Conservation (phyloP, 192 early-diverging fungal species). For the Backusella mclennaniae region DNA sequence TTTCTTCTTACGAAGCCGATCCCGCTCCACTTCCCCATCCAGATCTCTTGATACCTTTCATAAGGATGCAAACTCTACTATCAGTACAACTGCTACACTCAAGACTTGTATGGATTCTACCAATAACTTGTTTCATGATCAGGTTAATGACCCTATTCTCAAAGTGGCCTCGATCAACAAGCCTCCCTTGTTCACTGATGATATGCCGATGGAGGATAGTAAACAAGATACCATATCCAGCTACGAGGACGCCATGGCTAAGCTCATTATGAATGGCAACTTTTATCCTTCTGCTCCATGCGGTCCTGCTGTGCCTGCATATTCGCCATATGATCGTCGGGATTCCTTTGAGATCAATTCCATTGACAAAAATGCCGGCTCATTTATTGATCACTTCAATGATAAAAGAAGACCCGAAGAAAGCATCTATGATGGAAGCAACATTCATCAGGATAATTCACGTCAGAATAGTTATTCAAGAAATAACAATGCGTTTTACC, state of each 20-base stretch:
- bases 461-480: neutral
- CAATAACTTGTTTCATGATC: neutral
- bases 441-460: neutral
- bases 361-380: neutral
- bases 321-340: neutral
- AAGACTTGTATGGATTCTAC: neutral
- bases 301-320: neutral
- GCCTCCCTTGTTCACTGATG: neutral
- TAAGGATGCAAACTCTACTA: neutral
- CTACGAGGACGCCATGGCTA: neutral
- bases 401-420: neutral
- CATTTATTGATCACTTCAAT: neutral
- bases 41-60: neutral
- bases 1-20: neutral
- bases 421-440: neutral
- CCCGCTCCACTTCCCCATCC: neutral
- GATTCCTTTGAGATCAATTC: neutral
- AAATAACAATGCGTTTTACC: too few relatives aligned
- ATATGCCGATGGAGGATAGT: neutral
- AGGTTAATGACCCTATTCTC: neutral
- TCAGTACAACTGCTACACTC: neutral
- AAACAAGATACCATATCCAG: neutral
- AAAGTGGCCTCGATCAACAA: constrained; percentile 8
- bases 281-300: neutral
- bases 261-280: neutral